Percentiles rank a stretch among this genome's conserved stretches.
Evolutionary conservation across 2,329 filamentous ascomycete species (phyloP).

Genomic region (Sclerotinia trifoliorum): DNA sequence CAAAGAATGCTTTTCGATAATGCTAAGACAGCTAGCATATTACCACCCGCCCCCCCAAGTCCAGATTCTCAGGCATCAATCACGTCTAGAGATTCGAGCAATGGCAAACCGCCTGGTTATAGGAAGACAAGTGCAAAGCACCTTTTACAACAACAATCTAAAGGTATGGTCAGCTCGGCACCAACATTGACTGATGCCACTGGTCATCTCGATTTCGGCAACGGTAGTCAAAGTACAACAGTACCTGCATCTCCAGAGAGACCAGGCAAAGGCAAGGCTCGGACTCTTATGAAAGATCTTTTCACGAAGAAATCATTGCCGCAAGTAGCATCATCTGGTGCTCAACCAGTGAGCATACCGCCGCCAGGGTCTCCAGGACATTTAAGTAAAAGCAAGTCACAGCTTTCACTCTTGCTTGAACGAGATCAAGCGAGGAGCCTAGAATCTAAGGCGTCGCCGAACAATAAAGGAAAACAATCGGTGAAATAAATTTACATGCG

Average conservation of each 20-base stretch:
- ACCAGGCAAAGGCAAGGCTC: constrained; percentile 28
- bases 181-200: constrained; percentile 34
- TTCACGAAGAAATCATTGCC: constrained; percentile 36
- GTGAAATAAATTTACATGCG: constrained; percentile 16
- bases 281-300: constrained; percentile 31
- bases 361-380: constrained; percentile 38
- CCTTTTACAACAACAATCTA: constrained; percentile 28
- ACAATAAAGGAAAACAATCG: constrained; percentile 12
- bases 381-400: constrained; percentile 59
- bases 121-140: constrained; percentile 22
- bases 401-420: constrained; percentile 57
- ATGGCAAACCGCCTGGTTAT: constrained; percentile 10
- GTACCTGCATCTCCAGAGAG: constrained; percentile 4
- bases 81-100: constrained; percentile 13
- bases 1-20: constrained; percentile 20
- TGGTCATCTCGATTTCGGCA: constrained; percentile 31
- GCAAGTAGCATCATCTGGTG: constrained; percentile 7
- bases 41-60: constrained; percentile 6
- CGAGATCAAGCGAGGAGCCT: constrained; percentile 47
- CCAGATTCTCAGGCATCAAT: constrained; percentile 22
- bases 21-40: constrained; percentile 6
- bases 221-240: neutral
- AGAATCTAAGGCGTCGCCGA: constrained; percentile 30
- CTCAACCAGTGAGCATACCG: constrained; percentile 14
- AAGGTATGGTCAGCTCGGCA: constrained; percentile 34